These are phyloP conservation scores for Hemisphaericaspora xylanilytica DNA, from an alignment of 1,139 yeast species.

Conservation along the genomic window DNA sequence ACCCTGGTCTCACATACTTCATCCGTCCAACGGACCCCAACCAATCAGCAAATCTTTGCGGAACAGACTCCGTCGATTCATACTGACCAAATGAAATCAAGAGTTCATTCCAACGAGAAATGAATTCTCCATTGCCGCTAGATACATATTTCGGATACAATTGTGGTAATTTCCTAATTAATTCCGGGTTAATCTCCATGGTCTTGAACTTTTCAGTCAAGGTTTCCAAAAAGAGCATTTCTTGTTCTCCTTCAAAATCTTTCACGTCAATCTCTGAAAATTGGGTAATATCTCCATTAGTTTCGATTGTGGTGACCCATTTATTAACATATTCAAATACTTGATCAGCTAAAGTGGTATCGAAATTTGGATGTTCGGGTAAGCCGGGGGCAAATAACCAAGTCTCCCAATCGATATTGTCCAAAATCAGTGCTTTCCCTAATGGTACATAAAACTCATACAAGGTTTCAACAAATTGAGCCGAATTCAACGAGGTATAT, in stretches of 20 bases:
- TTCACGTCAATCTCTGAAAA: conserved; percentile 23
- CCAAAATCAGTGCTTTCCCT: conserved; percentile 19
- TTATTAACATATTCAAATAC: conserved; percentile 26
- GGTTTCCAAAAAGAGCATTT: conserved; percentile 33
- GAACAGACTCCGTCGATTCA: conserved; percentile 18
- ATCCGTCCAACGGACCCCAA: conserved; percentile 43
- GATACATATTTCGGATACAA: conserved; percentile 26
- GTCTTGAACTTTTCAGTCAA: conserved; percentile 23
- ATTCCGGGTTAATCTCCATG: conserved; percentile 15
- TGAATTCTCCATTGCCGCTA: conserved; percentile 33
- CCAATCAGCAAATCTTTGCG: conserved; percentile 31
- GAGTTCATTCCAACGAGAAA: conserved; percentile 31
- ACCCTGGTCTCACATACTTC: conserved; percentile 46
- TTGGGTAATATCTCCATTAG: conserved; percentile 7
- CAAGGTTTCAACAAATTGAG: conserved; percentile 29
- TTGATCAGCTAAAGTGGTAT: conserved; percentile 31
- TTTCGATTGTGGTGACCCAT: conserved; percentile 21
- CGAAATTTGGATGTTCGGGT: conserved; percentile 31
- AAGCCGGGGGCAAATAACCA: conserved; percentile 33
- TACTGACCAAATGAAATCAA: conserved; percentile 29
- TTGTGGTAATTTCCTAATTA: conserved; percentile 20
- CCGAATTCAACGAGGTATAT: conserved; percentile 31
- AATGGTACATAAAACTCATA: conserved; percentile 28
- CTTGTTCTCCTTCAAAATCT: conserved; percentile 33
- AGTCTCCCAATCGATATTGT: conserved; percentile 24